These are phyloP conservation scores for Eucalyptus polyanthemos DNA, from an alignment of 345 rosid species.

Conservation along the genomic window DNA sequence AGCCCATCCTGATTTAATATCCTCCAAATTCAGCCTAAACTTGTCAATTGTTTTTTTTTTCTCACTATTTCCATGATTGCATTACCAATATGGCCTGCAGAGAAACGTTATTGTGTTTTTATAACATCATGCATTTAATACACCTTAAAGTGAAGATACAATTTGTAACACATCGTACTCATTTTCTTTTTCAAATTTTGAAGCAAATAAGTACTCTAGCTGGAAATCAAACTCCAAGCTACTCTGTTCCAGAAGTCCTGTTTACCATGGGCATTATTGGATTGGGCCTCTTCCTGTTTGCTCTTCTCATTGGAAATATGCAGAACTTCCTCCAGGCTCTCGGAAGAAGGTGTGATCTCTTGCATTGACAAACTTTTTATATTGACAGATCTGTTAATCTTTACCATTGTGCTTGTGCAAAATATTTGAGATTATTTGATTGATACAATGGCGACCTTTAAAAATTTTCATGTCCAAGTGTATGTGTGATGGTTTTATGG, in stretches of 20 bases:
- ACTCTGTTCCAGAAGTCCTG: constrained; percentile 65
- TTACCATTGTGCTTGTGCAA: no score
- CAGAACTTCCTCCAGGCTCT: constrained; percentile 90
- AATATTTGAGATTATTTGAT: no score
- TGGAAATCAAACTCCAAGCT: constrained; percentile 80
- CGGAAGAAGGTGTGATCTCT: constrained; percentile 35
- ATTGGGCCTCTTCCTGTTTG: constrained; percentile 88
- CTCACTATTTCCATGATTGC: neutral
- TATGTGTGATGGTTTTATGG: neutral
- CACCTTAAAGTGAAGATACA: neutral
- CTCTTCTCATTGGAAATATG: constrained; percentile 88
- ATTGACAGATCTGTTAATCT: neutral
- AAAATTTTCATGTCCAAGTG: neutral
- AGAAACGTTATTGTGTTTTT: neutral
- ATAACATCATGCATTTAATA: neutral
- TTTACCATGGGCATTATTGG: constrained; percentile 82
- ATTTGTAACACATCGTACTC: neutral
- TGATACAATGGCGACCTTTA: neutral
- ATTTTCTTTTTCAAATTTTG: neutral
- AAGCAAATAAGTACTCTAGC: constrained; percentile 98
- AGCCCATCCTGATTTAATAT: neutral
- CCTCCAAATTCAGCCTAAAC: neutral
- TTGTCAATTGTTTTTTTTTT: neutral
- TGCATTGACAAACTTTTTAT: no score
- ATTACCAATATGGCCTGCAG: neutral